phyloP scores from a whole-genome alignment of 305 asterid species.

The Euphrasia arctica region DNA sequence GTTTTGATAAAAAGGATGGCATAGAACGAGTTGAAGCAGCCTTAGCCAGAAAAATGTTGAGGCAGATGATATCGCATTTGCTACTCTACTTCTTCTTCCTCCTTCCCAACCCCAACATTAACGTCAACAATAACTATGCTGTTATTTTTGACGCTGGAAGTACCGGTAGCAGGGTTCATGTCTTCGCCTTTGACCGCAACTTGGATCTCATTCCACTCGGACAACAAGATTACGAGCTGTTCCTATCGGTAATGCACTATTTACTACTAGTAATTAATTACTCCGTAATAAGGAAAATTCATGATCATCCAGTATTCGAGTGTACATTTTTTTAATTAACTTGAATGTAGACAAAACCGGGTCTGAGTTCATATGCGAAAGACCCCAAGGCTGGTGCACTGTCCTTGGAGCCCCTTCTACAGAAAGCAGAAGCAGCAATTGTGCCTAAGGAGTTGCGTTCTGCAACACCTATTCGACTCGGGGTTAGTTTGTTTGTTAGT shows the following conservation, averaged over 20 bases:
- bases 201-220: slow-evolving; percentile 54
- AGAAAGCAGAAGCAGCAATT: slow-evolving; percentile 50
- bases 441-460: slow-evolving; percentile 36
- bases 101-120: not conserved
- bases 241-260: slow-evolving; percentile 32
- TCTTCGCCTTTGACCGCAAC: slow-evolving; percentile 45
- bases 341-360: slow-evolving; percentile 44
- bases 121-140: slow-evolving; percentile 34
- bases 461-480: slow-evolving; percentile 60
- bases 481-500: slow-evolving; percentile 39
- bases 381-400: slow-evolving; percentile 58
- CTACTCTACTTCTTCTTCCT: not conserved
- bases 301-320: not conserved
- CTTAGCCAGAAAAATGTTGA: not conserved
- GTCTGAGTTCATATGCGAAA: slow-evolving; percentile 57
- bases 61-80: not conserved
- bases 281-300: not conserved
- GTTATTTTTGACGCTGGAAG: slow-evolving; percentile 73
- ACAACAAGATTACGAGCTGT: slow-evolving; percentile 40
- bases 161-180: slow-evolving; percentile 75
- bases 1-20: not conserved
- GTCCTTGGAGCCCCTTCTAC: slow-evolving; percentile 45
- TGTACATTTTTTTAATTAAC: not conserved
- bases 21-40: not conserved
- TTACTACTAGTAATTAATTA: not conserved